Percentiles rank a stretch among this genome's conserved stretches.
phyloP scores from a whole-genome alignment of 305 asterid species.

The Solanum hybrid region DNA sequence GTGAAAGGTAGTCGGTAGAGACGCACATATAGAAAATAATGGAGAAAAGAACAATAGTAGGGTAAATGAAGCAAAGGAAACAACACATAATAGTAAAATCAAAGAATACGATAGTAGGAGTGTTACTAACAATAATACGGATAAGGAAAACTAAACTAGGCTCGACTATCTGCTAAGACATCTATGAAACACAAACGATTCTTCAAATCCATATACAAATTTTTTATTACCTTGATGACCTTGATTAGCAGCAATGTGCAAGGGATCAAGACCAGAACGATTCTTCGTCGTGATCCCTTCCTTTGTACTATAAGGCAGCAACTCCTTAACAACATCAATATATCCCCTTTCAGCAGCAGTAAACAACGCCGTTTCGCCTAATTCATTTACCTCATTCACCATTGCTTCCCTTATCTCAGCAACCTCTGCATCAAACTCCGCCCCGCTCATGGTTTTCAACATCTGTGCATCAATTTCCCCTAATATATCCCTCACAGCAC shows the following conservation, averaged over 20 bases:
- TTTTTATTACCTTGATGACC: conserved; percentile 65
- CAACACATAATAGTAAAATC: background rate
- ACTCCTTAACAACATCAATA: conserved; percentile 45
- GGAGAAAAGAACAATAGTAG: background rate
- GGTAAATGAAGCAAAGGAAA: background rate
- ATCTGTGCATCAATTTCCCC: conserved; percentile 45
- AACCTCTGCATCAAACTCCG: conserved; percentile 68
- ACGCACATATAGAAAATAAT: background rate
- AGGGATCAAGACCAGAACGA: conserved; percentile 63
- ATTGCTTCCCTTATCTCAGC: conserved; percentile 67
- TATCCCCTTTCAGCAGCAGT: conserved; percentile 71
- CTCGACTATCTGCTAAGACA: background rate
- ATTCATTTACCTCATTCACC: conserved; percentile 78
- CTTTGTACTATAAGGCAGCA: conserved; percentile 46
- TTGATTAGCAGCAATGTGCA: conserved; percentile 72
- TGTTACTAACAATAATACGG: background rate
- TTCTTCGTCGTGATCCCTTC: conserved; percentile 57
- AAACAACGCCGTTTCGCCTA: conserved; percentile 80
- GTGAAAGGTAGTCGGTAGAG: background rate
- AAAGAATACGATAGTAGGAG: background rate
- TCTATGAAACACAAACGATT: background rate
- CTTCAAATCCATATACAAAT: background rate
- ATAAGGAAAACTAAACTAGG: background rate
- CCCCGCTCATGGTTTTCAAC: conserved; percentile 40
- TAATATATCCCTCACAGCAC: conserved; percentile 37